phyloP scores from a whole-genome alignment of 768 basidiomycete species.

The Termitomyces sp. region DNA sequence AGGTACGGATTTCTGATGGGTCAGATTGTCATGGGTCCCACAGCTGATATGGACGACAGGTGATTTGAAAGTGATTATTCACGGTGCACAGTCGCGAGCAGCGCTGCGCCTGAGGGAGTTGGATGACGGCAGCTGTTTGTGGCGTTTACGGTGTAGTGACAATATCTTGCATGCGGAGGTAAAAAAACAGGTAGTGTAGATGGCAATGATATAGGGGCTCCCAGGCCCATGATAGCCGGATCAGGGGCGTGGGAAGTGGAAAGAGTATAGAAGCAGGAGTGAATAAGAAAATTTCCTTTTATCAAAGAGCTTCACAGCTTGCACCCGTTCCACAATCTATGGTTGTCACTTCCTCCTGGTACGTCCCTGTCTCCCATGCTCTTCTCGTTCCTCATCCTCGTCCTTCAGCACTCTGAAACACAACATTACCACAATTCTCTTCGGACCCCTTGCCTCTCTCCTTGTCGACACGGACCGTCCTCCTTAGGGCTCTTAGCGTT shows the following conservation, averaged over 20 bases:
- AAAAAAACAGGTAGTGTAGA: conserved; percentile 31
- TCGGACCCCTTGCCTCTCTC: conserved; percentile 54
- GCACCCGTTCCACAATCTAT: conserved; percentile 39
- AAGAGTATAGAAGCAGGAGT: background rate
- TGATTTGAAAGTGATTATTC: conserved; percentile 54
- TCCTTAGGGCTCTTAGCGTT: conserved; percentile 49
- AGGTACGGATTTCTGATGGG: conserved; percentile 33
- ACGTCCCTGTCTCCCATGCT: conserved; percentile 13
- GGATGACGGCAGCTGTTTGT: conserved; percentile 68
- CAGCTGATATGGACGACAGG: conserved; percentile 34
- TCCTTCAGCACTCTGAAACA: conserved; percentile 33
- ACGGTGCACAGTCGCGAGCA: conserved; percentile 18
- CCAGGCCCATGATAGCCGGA: conserved; percentile 2
- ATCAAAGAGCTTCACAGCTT: conserved; percentile 8
- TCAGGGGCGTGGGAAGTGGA: background rate
- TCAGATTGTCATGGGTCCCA: conserved; percentile 1
- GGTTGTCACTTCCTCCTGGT: conserved; percentile 39
- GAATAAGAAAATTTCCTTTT: conserved; percentile 9
- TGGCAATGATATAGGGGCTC: background rate
- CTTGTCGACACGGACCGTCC: conserved; percentile 71
- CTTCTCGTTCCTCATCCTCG: conserved; percentile 5
- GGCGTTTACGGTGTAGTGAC: conserved; percentile 59
- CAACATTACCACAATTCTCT: conserved; percentile 51
- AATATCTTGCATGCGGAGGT: conserved; percentile 35
- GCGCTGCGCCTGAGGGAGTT: conserved; percentile 54